Base-by-base conservation (phyloP, 306 rosid species). In the Trichosanthes cucumerina region DNA sequence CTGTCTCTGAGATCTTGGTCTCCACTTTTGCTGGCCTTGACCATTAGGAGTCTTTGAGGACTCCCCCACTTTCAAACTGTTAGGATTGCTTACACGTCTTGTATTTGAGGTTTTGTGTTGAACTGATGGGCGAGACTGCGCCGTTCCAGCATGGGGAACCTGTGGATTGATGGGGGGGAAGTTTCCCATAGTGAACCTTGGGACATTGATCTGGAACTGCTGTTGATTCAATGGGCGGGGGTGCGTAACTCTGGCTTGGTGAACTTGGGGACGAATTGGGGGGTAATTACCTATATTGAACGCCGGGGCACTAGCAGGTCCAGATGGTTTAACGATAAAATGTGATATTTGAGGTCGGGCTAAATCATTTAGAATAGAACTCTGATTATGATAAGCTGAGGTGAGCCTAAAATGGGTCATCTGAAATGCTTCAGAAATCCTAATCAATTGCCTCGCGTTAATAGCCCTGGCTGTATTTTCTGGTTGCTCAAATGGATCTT, bases 401-500 rank as follows among this genome's bases (percentile, higher is more conserved):
- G 21, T 38, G 9, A 95, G 90, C 31, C 63, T 59, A 49, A 11
- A 6, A 66, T 28, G 46, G 14, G 91, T 87, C 43, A 19, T 79
- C 60, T 24, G 56, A 79, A 95, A 85, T 18, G 88, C 87, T 62
- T 82, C 87, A 1, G 90, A 62, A 82, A 95, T 87, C 90, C 83
- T 92, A 0, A 24, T 5, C 89, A 95, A 52, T 49, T 86, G 87
- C 64, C 75, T 83, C 38, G 16, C 10, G 31, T 82, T 80, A 68
- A 95, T 92, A 26, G 90, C 85, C 82, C 97, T 87, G 1, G 97
- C 90, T 34, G 86, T 65, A 75, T 95, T 95, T 78, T 80, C 87
- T 2, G 92, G 93, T 83, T 89, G 97, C 88, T 88, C 91, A 81
- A 95, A 90, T 74, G 99, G 99, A 86, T 95, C 99, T 85, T 95